Base-by-base conservation (phyloP, 2,329 filamentous ascomycete species). In the Thyridium curvatum region DNA sequence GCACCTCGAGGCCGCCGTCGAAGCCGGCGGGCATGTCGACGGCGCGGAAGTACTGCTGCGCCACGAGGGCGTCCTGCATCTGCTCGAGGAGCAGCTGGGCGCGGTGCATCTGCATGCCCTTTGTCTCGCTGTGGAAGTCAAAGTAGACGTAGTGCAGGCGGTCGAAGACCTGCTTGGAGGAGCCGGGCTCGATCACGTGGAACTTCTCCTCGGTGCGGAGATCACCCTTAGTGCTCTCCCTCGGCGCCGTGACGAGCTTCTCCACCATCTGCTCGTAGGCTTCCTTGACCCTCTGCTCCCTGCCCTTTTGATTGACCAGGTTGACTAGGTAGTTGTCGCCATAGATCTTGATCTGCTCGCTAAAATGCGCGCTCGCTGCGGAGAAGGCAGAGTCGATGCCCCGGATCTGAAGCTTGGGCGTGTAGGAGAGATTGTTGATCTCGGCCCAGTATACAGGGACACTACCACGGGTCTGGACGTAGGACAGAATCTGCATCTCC, bases 321-420 rank as follows among this genome's bases (percentile, higher is more conserved):
- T 98, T 98, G 60, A 98, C 90, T 41, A 98, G 73, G 64, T 93
- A 97, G 58, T 96, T 96, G 59, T 97, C 93, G 43, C 93, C 93
- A 52, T 98, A 98, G 18, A 95, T 66, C 41, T 77, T 74, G 51
- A 98, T 93, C 62, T 98, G 94, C 65, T 98, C 89, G 38, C 87
- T 76, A 56, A 98, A 96, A 62, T 98, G 93, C 50, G 82, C 83
- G 53, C 78, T 79, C 7, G 93, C 88, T 1, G 93, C 86, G 21
- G 82, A 70, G 1, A 87, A 64, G 1, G 89, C 89, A 3, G 80
- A 79, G 46, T 97, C 90, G 30, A 94, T 80, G 18, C 85, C 82
- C 31, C 90, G 84, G 38, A 97, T 79, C 56, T 95, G 86, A 8
- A 98, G 75, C 56, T 85, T 94, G 8, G 93, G 93, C 0, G 84